Base-by-base conservation (phyloP, 2,329 filamentous ascomycete species). In the Akanthomyces muscarius region DNA sequence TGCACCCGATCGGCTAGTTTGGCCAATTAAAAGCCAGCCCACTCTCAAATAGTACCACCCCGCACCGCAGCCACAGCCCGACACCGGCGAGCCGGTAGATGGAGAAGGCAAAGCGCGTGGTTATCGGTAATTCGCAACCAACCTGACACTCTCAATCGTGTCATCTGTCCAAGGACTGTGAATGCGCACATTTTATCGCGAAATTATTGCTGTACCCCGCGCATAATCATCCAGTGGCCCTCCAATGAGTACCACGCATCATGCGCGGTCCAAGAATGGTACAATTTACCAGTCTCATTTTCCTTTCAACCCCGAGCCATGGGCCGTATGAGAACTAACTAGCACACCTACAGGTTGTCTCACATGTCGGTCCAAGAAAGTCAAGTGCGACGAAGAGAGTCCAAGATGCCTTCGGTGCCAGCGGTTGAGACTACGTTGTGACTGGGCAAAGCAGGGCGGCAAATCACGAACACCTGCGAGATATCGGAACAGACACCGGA, bases 361-460 rank as follows among this genome's bases (percentile, higher is more conserved):
- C 10, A 64, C 63, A n/a, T 64, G 63, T 21, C 57, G 57, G 21
- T 33, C 57, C 7, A 61, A 61, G 36, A 64, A 64, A 42, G 63
- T 64, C 13, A 61, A 61, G 30, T 64, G 63, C 25, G 57, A 64
- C 33, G 63, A 64, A 47, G 51, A 56, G 18, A 50, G 16, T 41
- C 63, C 63, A 18, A 23, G 30, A 33, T 64, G 63, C 41, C 42
- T 33, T 25, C 57, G 57, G 11, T 64, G 63, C 21, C 53, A 63
- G 18, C 61, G 61, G 3, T 25, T 63, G 6, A 30, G 58, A 14
- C 38, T 63, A 23, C 36, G 30, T 21, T 63, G 61, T 21, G 61
- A 50, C 30, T 63, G 61, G 61, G n/a, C 59, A 7, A 38, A 28
- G 13, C 33, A 51, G 14, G 16, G 10, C 3, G 55, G 44, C n/a